Conservation (phyloP, 306 rosid species). For the Acacia confusa region DNA sequence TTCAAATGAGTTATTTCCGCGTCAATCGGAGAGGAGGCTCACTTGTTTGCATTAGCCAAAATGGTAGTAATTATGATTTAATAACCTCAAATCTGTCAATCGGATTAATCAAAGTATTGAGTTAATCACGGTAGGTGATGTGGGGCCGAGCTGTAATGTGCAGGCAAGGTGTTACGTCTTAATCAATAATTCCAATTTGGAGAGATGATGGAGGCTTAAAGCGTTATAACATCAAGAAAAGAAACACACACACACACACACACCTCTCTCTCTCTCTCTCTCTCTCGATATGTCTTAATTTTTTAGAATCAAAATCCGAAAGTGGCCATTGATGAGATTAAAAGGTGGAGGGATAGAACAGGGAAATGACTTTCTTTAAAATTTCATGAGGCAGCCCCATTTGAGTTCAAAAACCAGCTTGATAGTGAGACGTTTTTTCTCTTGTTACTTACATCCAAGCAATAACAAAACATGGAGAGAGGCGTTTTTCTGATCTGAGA, state of each 20-base stretch:
- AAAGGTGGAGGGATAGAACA: constrained; percentile 31
- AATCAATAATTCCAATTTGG: constrained; percentile 45
- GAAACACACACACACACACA: background rate
- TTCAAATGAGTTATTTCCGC: background rate
- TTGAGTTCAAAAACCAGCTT: constrained; percentile 22
- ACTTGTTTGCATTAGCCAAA: background rate
- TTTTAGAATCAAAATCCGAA: background rate
- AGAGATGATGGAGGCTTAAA: constrained; percentile 30
- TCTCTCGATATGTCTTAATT: background rate
- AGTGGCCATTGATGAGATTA: constrained; percentile 39
- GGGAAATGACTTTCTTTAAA: constrained; percentile 40
- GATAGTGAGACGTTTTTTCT: constrained; percentile 49
- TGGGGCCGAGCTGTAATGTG: constrained; percentile 48
- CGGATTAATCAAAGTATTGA: constrained; percentile 24
- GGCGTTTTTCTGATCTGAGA: constrained; percentile 13
- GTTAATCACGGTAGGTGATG: constrained; percentile 61
- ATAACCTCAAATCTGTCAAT: constrained; percentile 7
- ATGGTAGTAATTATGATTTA: constrained; percentile 15
- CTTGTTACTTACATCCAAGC: constrained; percentile 46
- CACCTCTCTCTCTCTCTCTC: background rate
- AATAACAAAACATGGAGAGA: constrained; percentile 33
- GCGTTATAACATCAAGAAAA: background rate
- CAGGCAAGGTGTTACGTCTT: constrained; percentile 61
- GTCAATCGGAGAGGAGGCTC: constrained; percentile 27
- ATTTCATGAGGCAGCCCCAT: constrained; percentile 22